Base-by-base conservation (phyloP, 2,329 filamentous ascomycete genomes). In the Xylaria sp. region DNA sequence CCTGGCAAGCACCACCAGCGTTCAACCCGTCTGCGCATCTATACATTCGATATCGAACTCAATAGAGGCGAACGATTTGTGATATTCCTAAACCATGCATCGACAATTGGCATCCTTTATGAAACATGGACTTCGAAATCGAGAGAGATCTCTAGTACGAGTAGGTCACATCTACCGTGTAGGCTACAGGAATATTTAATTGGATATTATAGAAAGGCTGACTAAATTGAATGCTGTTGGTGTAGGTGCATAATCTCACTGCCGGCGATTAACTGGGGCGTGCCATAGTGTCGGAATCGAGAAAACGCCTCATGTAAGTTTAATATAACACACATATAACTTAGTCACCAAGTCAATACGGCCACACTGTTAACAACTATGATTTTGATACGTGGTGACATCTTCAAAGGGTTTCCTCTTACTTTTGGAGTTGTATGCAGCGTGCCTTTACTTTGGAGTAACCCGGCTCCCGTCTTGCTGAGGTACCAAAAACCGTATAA, bases 201-300 rank as follows among this genome's bases (percentile, higher is more conserved):
- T 9, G 23, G 25, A 10, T 15, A 3, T 32, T n/a, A 7, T 32
- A 25, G 9, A 58, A 45, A 13, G 23, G 25, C 25, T 50, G 28
- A 28, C 46, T 12, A 50, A 50, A 6, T 28, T 28, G 12, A 28
- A 28, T 28, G 13, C 2, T 28, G 46, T 50, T 28, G 23, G 46
- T 28, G 13, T 23, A 43, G 8, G 32, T 25, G 55, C 55, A 28
- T 45, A 34, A 53, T 53, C 7, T 53, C 28, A 12, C 20, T 53
- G 18, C 15, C 28, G 18, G 28, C 18, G 52, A 25, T 25, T 23
- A 56, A 56, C 32, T 23, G 18, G 32, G 32, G n/a, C 32, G 32
- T 39, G 15, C 20, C 52, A 56, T n/a, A 39, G 32, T 39, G 52
- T 56, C 52, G 52, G 52, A 25, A 53, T 36, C 30, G 28, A 12